Base-by-base conservation (phyloP, 495 filamentous ascomycete genomes). In the Diplogelasinospora grovesii region DNA sequence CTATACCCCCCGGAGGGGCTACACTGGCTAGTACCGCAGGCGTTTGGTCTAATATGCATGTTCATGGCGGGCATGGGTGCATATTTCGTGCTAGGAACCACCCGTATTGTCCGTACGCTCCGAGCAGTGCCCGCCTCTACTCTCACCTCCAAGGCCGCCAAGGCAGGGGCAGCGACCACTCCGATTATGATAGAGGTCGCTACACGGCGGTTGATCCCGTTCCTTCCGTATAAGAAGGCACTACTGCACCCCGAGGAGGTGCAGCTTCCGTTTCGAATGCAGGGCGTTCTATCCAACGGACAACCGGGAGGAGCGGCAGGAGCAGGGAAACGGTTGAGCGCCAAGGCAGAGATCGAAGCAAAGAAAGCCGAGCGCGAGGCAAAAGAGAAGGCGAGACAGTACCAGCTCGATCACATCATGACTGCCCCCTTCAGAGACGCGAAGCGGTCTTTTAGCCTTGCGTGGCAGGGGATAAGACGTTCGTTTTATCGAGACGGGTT, bases 341-440 rank as follows among this genome's bases (percentile, higher is more conserved):
- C 50, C n/a, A 45, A 48, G 16, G 51, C 57, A 39, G 43, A 45
- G 39, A 40, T 58, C 11, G 46, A 40, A 0, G 38, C 42, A 34
- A 46, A 54, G 42, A 37, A 49, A 31, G 49, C 48, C 20, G 53
- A 59, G 33, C 49, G 56, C 15, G 54, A 54, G 34, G 46, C 51
- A 1, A 45, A 49, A 40, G 57, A 52, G 30, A 51, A 56, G 39
- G 60, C 51, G 41, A 50, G 62, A 28, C 56, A 73, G 44, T 64
- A 69, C 31, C 58, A 69, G 48, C 59, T 61, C 50, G 52, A 64
- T 36, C 63, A 67, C 50, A 41, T 74, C 26, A 55, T 75, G 60
- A 74, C 68, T 4, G 50, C 57, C 33, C 71, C 71, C n/a, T 73
- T 75, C 49, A 56, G 72, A 15, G 60, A 71, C 35, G 59, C 52